These are phyloP conservation scores for Lachnellula arida DNA, from an alignment of 2,329 filamentous ascomycete genomes.

Conservation along the genomic window DNA sequence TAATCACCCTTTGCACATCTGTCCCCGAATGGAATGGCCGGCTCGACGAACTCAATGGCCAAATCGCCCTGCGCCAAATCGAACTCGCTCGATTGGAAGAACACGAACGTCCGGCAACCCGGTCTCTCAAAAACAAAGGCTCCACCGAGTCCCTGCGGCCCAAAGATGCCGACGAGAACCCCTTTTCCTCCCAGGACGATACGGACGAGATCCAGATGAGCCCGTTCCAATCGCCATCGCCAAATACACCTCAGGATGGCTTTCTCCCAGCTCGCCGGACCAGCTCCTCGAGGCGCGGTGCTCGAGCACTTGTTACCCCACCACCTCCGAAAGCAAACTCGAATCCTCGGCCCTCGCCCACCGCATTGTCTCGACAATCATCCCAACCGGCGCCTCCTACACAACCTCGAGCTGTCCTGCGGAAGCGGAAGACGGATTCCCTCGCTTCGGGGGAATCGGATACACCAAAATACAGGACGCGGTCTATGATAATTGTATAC, in stretches of 20 bases:
- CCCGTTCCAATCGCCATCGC: constrained; percentile 16
- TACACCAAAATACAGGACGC: constrained; percentile 52
- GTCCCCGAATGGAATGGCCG: constrained; percentile 56
- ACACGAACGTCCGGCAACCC: constrained; percentile 31
- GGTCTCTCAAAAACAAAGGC: constrained; percentile 32
- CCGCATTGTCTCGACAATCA: constrained; percentile 17
- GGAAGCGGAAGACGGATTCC: constrained; percentile 32
- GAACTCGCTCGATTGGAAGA: constrained; percentile 50
- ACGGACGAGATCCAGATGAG: constrained; percentile 8
- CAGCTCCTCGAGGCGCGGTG: constrained; percentile 17
- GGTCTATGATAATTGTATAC: constrained; percentile 79
- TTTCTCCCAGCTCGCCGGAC: constrained; percentile 6
- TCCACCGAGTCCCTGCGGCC: constrained; percentile 33
- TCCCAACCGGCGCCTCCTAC: constrained; percentile 19
- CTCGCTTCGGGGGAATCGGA: constrained; percentile 28
- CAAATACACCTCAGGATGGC: constrained; percentile 14
- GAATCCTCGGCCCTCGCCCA: constrained; percentile 10
- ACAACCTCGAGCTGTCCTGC: constrained; percentile 17
- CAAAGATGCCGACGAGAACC: constrained; percentile 24
- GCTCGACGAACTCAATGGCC: constrained; percentile 54
- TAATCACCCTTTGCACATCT: constrained; percentile 50
- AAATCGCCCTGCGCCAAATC: constrained; percentile 57
- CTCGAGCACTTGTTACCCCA: constrained; percentile 7
- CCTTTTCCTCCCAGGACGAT: constrained; percentile 15
- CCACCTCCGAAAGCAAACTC: constrained; percentile 12